Evolutionary conservation across 495 filamentous ascomycete species (phyloP).

Genomic region (Recurvomyces mirabilis): DNA sequence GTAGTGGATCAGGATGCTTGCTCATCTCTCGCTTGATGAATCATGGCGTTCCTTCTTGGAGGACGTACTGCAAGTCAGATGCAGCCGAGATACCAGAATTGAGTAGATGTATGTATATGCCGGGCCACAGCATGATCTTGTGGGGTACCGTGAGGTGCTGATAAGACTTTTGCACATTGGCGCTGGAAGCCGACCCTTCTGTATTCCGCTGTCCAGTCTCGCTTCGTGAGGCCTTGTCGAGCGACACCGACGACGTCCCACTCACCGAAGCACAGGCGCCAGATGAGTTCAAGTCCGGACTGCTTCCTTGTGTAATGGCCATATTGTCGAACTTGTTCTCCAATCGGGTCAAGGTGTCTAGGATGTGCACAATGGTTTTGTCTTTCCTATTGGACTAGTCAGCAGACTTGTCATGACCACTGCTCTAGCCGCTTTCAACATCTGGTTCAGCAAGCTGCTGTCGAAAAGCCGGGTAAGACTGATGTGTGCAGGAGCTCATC

Average conservation of each 20-base stretch:
- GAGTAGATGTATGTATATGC: conserved; percentile 38
- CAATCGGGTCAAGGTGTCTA: conserved; percentile 42
- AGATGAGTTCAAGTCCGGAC: neutral
- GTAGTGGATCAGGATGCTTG: conserved; percentile 29
- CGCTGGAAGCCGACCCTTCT: neutral
- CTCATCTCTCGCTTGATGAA: conserved; percentile 32
- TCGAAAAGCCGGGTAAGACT: too few relatives aligned
- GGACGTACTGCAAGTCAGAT: conserved; percentile 21
- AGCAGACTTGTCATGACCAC: conserved; percentile 7
- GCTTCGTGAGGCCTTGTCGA: neutral
- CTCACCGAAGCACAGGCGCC: conserved; percentile 7
- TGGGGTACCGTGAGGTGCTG: conserved; percentile 44
- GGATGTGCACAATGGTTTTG: conserved; percentile 49
- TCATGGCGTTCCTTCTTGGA: conserved; percentile 37
- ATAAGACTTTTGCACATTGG: conserved; percentile 26
- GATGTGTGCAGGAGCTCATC: too few relatives aligned
- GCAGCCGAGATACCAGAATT: conserved; percentile 27
- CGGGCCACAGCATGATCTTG: conserved; percentile 48
- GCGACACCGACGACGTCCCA: neutral
- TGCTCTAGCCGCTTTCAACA: neutral
- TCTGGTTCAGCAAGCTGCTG: too few relatives aligned
- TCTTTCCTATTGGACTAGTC: too few relatives aligned
- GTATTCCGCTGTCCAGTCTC: neutral
- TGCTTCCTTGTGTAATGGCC: conserved; percentile 6
- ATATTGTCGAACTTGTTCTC: conserved; percentile 41